phyloP scores from a whole-genome alignment of 2,329 filamentous ascomycete species.

The Ascosphaera acerosa region DNA sequence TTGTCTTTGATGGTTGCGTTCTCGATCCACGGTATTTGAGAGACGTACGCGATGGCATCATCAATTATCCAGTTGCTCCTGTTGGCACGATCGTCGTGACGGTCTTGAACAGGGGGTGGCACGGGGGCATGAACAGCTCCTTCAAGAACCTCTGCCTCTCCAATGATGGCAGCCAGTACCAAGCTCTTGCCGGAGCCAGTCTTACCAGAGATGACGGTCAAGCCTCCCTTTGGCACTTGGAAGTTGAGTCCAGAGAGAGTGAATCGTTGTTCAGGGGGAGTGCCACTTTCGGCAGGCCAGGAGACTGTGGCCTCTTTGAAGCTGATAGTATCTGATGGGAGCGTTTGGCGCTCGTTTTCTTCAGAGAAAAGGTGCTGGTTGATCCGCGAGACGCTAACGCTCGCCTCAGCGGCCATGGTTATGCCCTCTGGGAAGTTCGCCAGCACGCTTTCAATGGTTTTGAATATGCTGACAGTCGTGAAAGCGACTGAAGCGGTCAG shows the following conservation, averaged over 20 bases:
- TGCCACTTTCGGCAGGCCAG: constrained; percentile 41
- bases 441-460: constrained; percentile 44
- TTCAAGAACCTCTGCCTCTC: constrained; percentile 43
- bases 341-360: constrained; percentile 32
- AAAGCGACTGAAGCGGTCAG: constrained; percentile 53
- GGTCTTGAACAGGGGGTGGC: constrained; percentile 25
- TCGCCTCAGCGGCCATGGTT: constrained; percentile 43
- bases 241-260: constrained; percentile 38
- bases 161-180: constrained; percentile 45
- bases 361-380: constrained; percentile 43
- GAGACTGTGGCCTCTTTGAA: constrained; percentile 45
- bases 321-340: constrained; percentile 31
- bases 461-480: constrained; percentile 50
- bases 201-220: constrained; percentile 51
- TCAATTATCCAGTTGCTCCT: constrained; percentile 41
- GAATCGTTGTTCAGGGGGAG: constrained; percentile 34
- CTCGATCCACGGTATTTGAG: constrained; percentile 95
- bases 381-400: constrained; percentile 46
- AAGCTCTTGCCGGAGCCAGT: constrained; percentile 59
- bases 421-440: constrained; percentile 48
- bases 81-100: constrained; percentile 36
- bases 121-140: constrained; percentile 31
- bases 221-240: constrained; percentile 38
- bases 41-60: constrained; percentile 62
- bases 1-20: constrained; percentile 73